A percentile compares a stretch with the other conserved stretches of the same genome.
These are phyloP conservation scores for Triadica sebifera DNA, from an alignment of 345 rosid genomes.

Conservation along the genomic window DNA sequence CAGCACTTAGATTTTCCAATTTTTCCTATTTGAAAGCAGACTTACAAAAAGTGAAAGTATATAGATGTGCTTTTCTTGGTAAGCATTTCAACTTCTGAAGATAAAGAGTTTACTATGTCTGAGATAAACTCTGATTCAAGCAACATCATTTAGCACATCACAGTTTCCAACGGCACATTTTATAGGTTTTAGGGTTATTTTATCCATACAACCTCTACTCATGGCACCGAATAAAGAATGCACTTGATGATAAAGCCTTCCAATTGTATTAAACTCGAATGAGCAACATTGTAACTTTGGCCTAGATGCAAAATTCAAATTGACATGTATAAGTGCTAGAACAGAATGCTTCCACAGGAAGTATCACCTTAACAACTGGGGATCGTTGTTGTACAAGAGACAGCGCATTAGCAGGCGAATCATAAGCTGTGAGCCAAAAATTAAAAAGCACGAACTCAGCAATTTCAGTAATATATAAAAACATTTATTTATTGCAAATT, in stretches of 20 bases:
- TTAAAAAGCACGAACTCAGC: neutral
- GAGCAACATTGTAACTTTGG: no score
- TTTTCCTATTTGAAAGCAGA: neutral
- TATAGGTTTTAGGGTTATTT: neutral
- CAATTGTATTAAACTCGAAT: no score
- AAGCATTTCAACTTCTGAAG: no score
- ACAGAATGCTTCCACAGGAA: neutral
- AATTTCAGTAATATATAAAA: neutral
- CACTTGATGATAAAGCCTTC: neutral
- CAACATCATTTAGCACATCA: no score
- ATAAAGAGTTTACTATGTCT: no score
- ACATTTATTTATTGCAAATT: neutral
- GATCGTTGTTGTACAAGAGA: slow-evolving; percentile 77
- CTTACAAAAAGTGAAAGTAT: no score
- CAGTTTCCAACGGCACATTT: no score
- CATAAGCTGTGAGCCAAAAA: slow-evolving; percentile 50
- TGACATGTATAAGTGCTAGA: neutral
- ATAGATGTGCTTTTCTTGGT: no score
- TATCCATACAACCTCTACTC: neutral
- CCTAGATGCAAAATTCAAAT: neutral
- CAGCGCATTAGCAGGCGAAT: slow-evolving; percentile 43
- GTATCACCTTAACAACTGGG: slow-evolving; percentile 65
- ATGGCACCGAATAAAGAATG: neutral
- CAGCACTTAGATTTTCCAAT: neutral
- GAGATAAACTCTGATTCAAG: no score